These are phyloP conservation scores for Discostella stelligera DNA, from an alignment of 352 stramenopile genomes.

Conservation along the genomic window DNA sequence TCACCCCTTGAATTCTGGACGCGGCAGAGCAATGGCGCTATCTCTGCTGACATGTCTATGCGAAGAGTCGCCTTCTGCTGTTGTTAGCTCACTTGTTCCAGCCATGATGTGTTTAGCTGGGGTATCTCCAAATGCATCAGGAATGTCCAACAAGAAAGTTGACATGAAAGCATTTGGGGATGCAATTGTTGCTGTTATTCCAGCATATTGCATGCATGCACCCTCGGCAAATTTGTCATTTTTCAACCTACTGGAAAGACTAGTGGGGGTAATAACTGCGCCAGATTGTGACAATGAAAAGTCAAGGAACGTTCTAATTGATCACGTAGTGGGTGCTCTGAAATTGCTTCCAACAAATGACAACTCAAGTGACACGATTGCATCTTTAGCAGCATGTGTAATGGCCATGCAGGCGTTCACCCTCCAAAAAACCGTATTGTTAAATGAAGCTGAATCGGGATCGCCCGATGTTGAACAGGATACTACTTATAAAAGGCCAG, in stretches of 20 bases:
- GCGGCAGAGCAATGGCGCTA: slow-evolving; percentile 49
- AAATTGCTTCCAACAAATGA: slow-evolving; percentile 47
- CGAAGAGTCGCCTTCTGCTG: slow-evolving; percentile 55
- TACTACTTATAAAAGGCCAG: slow-evolving; percentile 18
- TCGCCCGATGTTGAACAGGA: slow-evolving; percentile 11
- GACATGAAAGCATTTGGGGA: slow-evolving; percentile 49
- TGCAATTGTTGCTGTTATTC: slow-evolving; percentile 58
- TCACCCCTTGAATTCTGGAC: slow-evolving; percentile 46
- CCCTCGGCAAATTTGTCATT: slow-evolving; percentile 50
- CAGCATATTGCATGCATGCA: slow-evolving; percentile 61
- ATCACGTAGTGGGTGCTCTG: slow-evolving; percentile 58
- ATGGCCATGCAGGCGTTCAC: slow-evolving; percentile 50
- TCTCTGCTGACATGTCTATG: slow-evolving; percentile 64
- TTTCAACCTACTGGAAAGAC: slow-evolving; percentile 54
- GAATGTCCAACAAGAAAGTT: slow-evolving; percentile 10
- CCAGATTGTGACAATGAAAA: slow-evolving; percentile 33
- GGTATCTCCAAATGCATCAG: slow-evolving; percentile 18
- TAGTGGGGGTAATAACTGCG: slow-evolving; percentile 50
- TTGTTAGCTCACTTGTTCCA: slow-evolving; percentile 63
- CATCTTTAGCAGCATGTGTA: slow-evolving; percentile 50
- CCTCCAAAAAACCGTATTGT: slow-evolving; percentile 19
- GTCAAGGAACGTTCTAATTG: slow-evolving; percentile 39
- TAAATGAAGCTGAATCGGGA: slow-evolving; percentile 12
- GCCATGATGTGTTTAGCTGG: slow-evolving; percentile 51
- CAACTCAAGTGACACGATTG: slow-evolving; percentile 44